These are phyloP conservation scores for Hypoxylon crocopeplum DNA, from an alignment of 495 filamentous ascomycete species.

Conservation along the genomic window DNA sequence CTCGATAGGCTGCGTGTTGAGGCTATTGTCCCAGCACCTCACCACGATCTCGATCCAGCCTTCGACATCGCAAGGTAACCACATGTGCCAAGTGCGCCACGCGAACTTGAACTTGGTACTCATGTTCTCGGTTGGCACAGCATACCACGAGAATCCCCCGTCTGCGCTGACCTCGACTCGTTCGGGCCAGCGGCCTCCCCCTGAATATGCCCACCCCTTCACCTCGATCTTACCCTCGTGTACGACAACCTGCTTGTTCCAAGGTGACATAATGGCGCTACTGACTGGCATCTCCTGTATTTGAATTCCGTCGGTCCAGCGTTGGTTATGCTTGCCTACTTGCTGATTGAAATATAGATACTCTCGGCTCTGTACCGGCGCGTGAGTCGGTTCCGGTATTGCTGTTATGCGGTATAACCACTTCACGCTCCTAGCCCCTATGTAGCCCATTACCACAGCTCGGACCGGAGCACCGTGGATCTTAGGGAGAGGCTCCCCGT, in stretches of 20 bases:
- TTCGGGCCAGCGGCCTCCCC: conserved; percentile 65
- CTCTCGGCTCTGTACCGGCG: conserved; percentile 57
- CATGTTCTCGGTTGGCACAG: conserved; percentile 57
- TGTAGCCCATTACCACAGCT: conserved; percentile 68
- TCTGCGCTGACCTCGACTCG: conserved; percentile 64
- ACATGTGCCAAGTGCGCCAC: conserved; percentile 61
- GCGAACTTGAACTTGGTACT: conserved; percentile 61
- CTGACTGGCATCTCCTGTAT: conserved; percentile 72
- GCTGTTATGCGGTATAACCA: conserved; percentile 64
- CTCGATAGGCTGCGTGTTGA: conserved; percentile 55
- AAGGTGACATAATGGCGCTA: conserved; percentile 64
- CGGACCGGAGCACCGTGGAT: conserved; percentile 71
- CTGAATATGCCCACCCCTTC: conserved; percentile 66
- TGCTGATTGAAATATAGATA: conserved; percentile 67
- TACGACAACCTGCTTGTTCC: conserved; percentile 58
- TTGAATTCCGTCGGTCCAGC: conserved; percentile 59
- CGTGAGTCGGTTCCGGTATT: conserved; percentile 48
- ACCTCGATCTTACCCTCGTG: conserved; percentile 61
- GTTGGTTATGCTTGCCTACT: conserved; percentile 65
- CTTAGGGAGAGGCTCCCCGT: conserved; percentile 67
- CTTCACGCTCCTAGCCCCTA: conserved; percentile 64
- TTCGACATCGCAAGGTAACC: conserved; percentile 63
- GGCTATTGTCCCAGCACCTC: conserved; percentile 64
- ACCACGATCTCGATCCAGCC: conserved; percentile 65
- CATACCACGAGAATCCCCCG: conserved; percentile 66